Conservation (phyloP, 2,329 filamentous ascomycete genomes). For the Fusarium siculi region DNA sequence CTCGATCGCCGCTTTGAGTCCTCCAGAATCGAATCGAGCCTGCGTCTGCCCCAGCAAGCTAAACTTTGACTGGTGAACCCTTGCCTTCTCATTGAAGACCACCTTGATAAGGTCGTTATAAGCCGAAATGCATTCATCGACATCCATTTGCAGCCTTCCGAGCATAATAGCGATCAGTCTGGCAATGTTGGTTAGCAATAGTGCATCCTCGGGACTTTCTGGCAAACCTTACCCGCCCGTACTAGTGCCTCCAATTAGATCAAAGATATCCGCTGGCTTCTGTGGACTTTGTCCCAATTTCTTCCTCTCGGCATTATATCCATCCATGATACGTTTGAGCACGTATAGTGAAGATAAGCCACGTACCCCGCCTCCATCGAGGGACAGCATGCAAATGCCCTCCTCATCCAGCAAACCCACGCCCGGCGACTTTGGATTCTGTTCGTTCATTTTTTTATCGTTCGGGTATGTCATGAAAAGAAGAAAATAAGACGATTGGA, state of each 20-base stretch:
- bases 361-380: neutral
- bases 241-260: slow-evolving; percentile 1
- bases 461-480: too few relatives aligned
- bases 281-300: fast-evolving
- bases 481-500: too few relatives aligned
- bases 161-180: slow-evolving; percentile 15
- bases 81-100: neutral
- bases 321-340: neutral
- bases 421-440: fast-evolving
- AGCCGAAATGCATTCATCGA: neutral
- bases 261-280: slow-evolving; percentile 3
- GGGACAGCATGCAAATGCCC: neutral
- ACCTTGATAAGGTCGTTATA: neutral
- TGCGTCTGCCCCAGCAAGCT: neutral
- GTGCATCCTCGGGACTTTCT: too few relatives aligned
- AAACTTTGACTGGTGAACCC: neutral
- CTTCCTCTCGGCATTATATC: neutral
- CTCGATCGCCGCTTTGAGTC: neutral
- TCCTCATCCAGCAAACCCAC: neutral
- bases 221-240: neutral
- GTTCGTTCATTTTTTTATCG: neutral
- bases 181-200: neutral
- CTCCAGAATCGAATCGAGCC: neutral
- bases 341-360: slow-evolving; percentile 1
- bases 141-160: neutral